Base-by-base conservation (phyloP, 2,329 filamentous ascomycete species). In the Verticillium tricorpus region DNA sequence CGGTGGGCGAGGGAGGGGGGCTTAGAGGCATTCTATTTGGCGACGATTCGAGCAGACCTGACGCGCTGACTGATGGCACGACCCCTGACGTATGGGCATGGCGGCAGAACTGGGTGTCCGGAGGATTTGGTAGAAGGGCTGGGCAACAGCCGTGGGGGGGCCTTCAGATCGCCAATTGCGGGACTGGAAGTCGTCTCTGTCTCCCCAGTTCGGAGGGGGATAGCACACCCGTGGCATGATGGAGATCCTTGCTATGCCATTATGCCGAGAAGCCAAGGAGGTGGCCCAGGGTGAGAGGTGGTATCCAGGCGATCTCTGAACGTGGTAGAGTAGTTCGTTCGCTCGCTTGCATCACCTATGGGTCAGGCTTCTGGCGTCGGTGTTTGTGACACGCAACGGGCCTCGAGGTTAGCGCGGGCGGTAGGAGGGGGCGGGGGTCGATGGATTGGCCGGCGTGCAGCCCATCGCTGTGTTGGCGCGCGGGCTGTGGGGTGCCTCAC, bases 1-100 rank as follows among this genome's bases (percentile, higher is more conserved):
- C 58, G 58, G 60, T 61, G 59, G 50, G 17, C 19, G 28, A 56
- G 17, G 37, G 58, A 55, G 60, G 58, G 58, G 62, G 57, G 60
- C 62, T 60, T 59, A 59, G 37, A 58, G 25, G 32, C 54, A 56
- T 9, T 9, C n/a, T 25, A 25, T 50, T 40, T 40, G 45, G 45
- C n/a, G n/a, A 22, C n/a, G 45, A 19, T 8, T 3, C 22, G 19
- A n/a, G 45, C n/a, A 12, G 19, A n/a, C 11, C 45, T 25, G 45
- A 12, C 8, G 19, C 22, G 45, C 45, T 50, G 45, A 50, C 45
- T 50, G 45, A 50, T 50, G 45, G 19, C 45, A 22, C 8, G 45
- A 17, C 17, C 39, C 39, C 39, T 45, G 17, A 45, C 17, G 39
- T n/a, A 45, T 19, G 22, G 52, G 17, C 52, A 19, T 25, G 12